Conservation (phyloP, 768 basidiomycete genomes). For the Hortiboletus flavorubellus region DNA sequence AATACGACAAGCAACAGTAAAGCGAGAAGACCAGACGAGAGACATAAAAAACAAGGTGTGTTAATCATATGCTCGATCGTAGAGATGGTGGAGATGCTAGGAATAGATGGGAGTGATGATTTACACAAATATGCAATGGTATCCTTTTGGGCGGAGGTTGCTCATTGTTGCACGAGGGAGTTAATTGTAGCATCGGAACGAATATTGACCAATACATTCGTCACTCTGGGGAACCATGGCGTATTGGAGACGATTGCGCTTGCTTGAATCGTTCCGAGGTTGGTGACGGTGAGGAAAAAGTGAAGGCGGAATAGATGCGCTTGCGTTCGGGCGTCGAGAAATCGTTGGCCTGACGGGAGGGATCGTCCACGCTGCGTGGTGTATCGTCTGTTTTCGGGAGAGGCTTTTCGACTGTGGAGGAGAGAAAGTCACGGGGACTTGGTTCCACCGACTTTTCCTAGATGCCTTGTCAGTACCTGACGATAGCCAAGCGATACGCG, state of each 20-base stretch:
- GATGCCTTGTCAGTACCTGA: background rate
- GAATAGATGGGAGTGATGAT: conserved; percentile 33
- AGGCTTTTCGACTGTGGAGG: conserved; percentile 13
- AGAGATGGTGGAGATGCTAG: conserved; percentile 29
- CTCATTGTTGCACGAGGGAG: conserved; percentile 5
- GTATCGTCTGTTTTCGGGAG: conserved; percentile 33
- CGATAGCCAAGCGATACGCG: background rate
- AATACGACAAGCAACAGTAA: conserved; percentile 28
- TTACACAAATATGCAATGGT: conserved; percentile 33
- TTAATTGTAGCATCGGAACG: background rate
- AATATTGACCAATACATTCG: background rate
- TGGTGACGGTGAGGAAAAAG: conserved; percentile 72
- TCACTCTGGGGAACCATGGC: conserved; percentile 25
- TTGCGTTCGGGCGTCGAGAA: conserved; percentile 76
- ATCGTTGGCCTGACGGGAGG: conserved; percentile 63
- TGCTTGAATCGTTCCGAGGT: conserved; percentile 52
- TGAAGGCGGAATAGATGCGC: conserved; percentile 70
- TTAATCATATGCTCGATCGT: conserved; percentile 24
- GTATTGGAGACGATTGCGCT: conserved; percentile 34
- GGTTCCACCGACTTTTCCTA: conserved; percentile 58
- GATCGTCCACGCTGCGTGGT: conserved; percentile 37
- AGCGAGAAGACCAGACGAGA: conserved; percentile 27
- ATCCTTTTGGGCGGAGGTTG: conserved; percentile 19
- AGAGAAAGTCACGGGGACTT: conserved; percentile 54
- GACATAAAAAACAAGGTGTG: conserved; percentile 20